Percentiles rank a stretch among this genome's conserved stretches.
phyloP scores from a whole-genome alignment of 768 basidiomycete genomes.

The Termitomyces sp. region DNA sequence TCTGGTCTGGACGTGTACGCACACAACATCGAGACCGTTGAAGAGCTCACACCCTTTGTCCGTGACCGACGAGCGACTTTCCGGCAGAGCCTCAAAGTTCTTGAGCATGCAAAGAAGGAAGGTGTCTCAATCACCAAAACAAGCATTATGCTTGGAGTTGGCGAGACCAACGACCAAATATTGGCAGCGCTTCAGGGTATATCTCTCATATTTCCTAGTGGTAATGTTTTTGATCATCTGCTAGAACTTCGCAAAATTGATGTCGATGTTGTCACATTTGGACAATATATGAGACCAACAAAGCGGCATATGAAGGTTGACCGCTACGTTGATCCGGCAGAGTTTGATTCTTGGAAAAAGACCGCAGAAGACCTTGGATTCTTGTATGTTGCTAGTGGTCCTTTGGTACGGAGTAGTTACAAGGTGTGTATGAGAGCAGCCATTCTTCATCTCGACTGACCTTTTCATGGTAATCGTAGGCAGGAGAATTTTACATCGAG shows the following conservation, averaged over 20 bases:
- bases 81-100: constrained; percentile 74
- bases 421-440: constrained; percentile 53
- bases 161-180: constrained; percentile 82
- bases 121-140: constrained; percentile 93
- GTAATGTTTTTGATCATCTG: neutral
- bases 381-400: constrained; percentile 95
- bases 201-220: neutral
- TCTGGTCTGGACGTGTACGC: constrained; percentile 98
- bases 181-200: constrained; percentile 71
- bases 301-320: constrained; percentile 99
- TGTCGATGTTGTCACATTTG: constrained; percentile 98
- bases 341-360: constrained; percentile 89
- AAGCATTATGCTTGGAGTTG: constrained; percentile 97
- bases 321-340: constrained; percentile 89
- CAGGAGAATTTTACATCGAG: constrained; percentile 95
- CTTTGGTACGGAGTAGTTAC: constrained; percentile 93
- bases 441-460: neutral
- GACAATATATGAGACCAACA: constrained; percentile 99
- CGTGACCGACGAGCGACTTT: constrained; percentile 93
- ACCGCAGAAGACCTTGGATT: constrained; percentile 93
- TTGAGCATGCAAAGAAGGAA: constrained; percentile 77
- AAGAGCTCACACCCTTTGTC: constrained; percentile 89
- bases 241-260: constrained; percentile 81
- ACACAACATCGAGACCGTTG: constrained; percentile 96
- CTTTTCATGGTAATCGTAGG: constrained; percentile 38